A percentile compares a stretch with the other conserved stretches of the same genome.
phyloP scores from a whole-genome alignment of 495 filamentous ascomycete species.

The Lasiosphaeria hispida region DNA sequence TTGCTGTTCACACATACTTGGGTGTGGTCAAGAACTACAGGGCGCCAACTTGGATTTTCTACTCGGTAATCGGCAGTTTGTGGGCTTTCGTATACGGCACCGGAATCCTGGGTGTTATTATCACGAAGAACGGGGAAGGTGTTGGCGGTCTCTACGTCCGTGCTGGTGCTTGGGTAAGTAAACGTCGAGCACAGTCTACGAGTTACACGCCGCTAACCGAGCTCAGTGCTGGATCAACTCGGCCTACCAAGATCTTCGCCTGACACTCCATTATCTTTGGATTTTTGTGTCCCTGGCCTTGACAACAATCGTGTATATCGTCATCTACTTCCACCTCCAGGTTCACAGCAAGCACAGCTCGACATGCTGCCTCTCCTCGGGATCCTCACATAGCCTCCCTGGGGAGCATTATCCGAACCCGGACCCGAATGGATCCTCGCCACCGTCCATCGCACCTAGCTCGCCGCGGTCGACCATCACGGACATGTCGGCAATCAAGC shows the following conservation, averaged over 20 bases:
- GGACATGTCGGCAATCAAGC: slow-evolving; percentile 19
- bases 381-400: neutral
- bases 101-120: slow-evolving; percentile 53
- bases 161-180: slow-evolving; percentile 61
- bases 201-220: neutral
- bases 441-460: slow-evolving; percentile 12
- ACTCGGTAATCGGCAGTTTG: slow-evolving; percentile 44
- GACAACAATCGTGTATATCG: slow-evolving; percentile 61
- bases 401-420: slow-evolving; percentile 20
- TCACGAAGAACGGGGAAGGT: slow-evolving; percentile 43
- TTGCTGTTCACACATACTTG: slow-evolving; percentile 67
- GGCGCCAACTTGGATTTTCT: slow-evolving; percentile 53
- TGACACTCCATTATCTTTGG: slow-evolving; percentile 77
- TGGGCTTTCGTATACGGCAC: slow-evolving; percentile 62
- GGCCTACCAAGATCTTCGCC: slow-evolving; percentile 57
- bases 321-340: slow-evolving; percentile 61
- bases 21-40: slow-evolving; percentile 58
- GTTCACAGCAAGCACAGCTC: slow-evolving; percentile 43
- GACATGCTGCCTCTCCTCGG: slow-evolving; percentile 31
- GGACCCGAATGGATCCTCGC: slow-evolving; percentile 12
- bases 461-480: slow-evolving; percentile 17
- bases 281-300: slow-evolving; percentile 68
- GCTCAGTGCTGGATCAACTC: slow-evolving; percentile 67
- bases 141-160: slow-evolving; percentile 56
- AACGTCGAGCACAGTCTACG: slow-evolving; percentile 5